phyloP scores from a whole-genome alignment of 495 filamentous ascomycete species.

The Tuber magnatum region DNA sequence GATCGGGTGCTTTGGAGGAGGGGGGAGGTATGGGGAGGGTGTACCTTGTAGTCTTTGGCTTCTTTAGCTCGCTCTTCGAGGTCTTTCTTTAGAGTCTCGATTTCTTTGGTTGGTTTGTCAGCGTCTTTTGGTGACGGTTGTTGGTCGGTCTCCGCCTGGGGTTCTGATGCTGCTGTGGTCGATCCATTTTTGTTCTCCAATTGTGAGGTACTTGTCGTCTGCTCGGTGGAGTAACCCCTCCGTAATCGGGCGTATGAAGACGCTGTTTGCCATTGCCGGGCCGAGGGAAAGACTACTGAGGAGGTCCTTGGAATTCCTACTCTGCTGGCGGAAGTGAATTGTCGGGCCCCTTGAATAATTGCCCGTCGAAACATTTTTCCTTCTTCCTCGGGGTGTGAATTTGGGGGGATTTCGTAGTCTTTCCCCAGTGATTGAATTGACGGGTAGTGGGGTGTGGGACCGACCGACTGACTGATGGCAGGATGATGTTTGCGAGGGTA shows the following conservation, averaged over 20 bases:
- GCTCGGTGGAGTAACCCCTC: conserved; percentile 17
- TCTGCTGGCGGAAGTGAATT: conserved; percentile 22
- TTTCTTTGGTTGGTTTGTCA: conserved; percentile 19
- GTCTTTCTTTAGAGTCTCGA: conserved; percentile 53
- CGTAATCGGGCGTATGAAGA: conserved; percentile 8
- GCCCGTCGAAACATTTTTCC: conserved; percentile 31
- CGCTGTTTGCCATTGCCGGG: conserved; percentile 24
- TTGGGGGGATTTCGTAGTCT: not conserved
- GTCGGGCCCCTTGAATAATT: conserved; percentile 33
- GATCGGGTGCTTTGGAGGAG: not conserved
- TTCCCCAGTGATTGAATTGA: not conserved
- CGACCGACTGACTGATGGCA: not conserved
- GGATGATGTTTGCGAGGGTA: not conserved
- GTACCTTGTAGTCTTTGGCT: conserved; percentile 76
- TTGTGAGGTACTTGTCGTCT: not conserved
- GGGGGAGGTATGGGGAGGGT: conserved; percentile 12
- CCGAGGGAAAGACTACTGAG: conserved; percentile 4
- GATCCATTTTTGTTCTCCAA: conserved; percentile 9
- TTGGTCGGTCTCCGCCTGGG: not conserved
- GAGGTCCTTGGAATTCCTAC: conserved; percentile 8
- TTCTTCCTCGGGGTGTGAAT: not conserved
- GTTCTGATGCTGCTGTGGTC: not conserved
- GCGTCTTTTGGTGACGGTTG: conserved; percentile 12
- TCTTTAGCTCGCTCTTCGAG: conserved; percentile 80
- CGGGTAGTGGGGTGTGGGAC: not conserved